Base-by-base conservation (phyloP, 2,329 filamentous ascomycete genomes). In the Penicillium sp. region DNA sequence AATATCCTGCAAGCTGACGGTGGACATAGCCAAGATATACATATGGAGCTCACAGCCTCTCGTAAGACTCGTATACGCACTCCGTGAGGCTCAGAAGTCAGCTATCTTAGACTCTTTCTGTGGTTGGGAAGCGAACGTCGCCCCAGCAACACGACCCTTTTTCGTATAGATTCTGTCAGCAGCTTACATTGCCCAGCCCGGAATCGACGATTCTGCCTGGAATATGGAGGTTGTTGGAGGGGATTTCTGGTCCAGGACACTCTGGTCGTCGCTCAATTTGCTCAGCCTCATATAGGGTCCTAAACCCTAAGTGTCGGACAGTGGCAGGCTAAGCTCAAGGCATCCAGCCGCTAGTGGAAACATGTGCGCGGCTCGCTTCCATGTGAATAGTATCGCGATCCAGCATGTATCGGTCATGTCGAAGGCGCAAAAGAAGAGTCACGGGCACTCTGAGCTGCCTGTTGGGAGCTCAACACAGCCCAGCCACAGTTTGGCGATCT, bases 251-350 rank as follows among this genome's bases (percentile, higher is more conserved):
- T 41, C 17, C 11, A 15, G 35, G 35, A 11, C 35, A 41, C 35
- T 41, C 15, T 41, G 9, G 35, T 13, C 38, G 30, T 35, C n/a
- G 15, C 50, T 30, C n/a, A n/a, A 44, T 17, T 15, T 23, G 52
- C 52, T 55, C 52, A 55, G 52, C 52, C 52, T 46, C 52, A 26
- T 44, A 9, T n/a, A 15, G 31, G 44, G n/a, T 52, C 30, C 23
- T 11, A 23, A 46, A 26, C 17, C 38, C 44, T 17, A 46, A 21
- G 44, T 5, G 7, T 29, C 9, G 46, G 21, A 21, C n/a, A 11
- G 5, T 48, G 7, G 23, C 19, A 26, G 46, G 21, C 46, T 15
- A 15, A 48, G 19, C 46, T 48, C 31, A 54, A 54, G 51, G 51
- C 35, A 54, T 21, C 51, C 51, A 41, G 51, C 51, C 11, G 35